A percentile compares a stretch with the other conserved stretches of the same genome.
These are phyloP conservation scores for Phytopythium cucurbitacearum DNA, from an alignment of 352 stramenopile genomes.

Conservation along the genomic window DNA sequence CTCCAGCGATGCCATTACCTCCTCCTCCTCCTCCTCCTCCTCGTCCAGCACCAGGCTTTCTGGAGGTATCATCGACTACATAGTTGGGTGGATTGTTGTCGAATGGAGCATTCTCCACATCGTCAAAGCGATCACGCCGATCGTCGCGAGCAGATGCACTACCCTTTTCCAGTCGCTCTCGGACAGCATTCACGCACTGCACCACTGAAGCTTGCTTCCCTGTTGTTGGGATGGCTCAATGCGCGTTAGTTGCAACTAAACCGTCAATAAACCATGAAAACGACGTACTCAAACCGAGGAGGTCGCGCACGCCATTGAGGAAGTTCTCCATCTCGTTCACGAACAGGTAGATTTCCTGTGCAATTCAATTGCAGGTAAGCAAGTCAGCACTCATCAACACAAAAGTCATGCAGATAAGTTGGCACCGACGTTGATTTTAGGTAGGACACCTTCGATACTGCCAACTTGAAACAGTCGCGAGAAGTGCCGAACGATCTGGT, in stretches of 20 bases:
- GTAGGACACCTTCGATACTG: slow-evolving; percentile 83
- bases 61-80: slow-evolving; percentile 36
- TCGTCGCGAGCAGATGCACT: slow-evolving; percentile 1
- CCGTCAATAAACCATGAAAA: neutral
- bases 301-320: slow-evolving; percentile 45
- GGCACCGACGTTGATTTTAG: slow-evolving; percentile 80
- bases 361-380: slow-evolving; percentile 1
- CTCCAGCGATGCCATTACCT: slow-evolving; percentile 33
- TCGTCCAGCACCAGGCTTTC: slow-evolving; percentile 11
- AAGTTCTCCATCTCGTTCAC: slow-evolving; percentile 88
- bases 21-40: slow-evolving; percentile 5
- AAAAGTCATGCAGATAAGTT: neutral
- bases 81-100: slow-evolving; percentile 38
- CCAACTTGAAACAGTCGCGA: slow-evolving; percentile 86
- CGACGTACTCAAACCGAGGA: slow-evolving; percentile 68
- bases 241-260: neutral
- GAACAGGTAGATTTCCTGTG: slow-evolving; percentile 79
- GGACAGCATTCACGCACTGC: slow-evolving; percentile 45
- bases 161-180: slow-evolving; percentile 24
- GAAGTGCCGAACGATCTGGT: slow-evolving; percentile 87
- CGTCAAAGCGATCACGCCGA: slow-evolving; percentile 1
- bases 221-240: slow-evolving; percentile 6
- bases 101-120: slow-evolving; percentile 8
- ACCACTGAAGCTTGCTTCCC: slow-evolving; percentile 41
- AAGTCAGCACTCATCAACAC: neutral